Base-by-base conservation (phyloP, 140 eudicot genomes). In the Anethum foeniculum region DNA sequence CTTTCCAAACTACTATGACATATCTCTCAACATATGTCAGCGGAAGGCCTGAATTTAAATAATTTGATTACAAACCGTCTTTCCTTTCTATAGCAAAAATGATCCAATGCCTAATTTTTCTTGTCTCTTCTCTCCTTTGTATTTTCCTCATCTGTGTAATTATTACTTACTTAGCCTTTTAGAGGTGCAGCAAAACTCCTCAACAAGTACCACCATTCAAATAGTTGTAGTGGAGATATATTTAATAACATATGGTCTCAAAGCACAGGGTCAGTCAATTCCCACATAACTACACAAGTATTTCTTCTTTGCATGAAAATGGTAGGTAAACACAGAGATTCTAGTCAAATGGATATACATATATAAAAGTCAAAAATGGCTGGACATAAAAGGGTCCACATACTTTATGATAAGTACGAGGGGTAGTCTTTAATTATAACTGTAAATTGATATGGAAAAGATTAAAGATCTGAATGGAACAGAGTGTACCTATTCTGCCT, bases 401-500 rank as follows among this genome's bases (percentile, higher is more conserved):
- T 65, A 1, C 71, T 62, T 62, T 62, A 62, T 62, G 36, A 25
- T 30, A 67, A 67, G 41, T 67, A 27, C 21, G 3, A 28, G 43
- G 73, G 73, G 39, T 28, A 11, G 69, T 60, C 28, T 12, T 12
- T 25, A 9, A 14, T n/a, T 60, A 60, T 9, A n/a, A 60, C 16
- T 60, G 30, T 25, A 60, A 34, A n/a, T 8, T 60, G 69, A 62
- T 27, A 48, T 7, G 7, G 8, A 75, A 74, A 28, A 74, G 21
- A n/a, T 46, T 36, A 74, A 28, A 74, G 36, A n/a, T 47, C 60
- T 41, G 2, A 13, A 74, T 4, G 48, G 78, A 74, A 30, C 12
- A 48, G 21, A 47, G 41, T 0, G 21, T 75, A 75, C 79, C 79
- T 75, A 47, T 75, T 75, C 64, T 75, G 64, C 44, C 79, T 48